These are phyloP conservation scores for Cardamine resedifolia DNA, from an alignment of 345 rosid genomes.

Conservation along the genomic window DNA sequence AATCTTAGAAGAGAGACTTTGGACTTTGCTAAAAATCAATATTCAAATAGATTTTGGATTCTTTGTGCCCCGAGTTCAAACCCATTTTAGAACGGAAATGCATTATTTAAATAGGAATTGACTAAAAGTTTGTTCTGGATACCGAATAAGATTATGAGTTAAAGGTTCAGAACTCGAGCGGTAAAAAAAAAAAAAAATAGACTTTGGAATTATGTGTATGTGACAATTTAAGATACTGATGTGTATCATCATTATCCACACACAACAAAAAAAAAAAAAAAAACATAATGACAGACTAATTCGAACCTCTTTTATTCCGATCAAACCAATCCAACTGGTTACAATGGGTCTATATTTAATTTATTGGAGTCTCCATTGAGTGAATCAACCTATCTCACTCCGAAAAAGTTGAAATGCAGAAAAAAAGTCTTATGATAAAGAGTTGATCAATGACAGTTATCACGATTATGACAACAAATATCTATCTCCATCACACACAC, in stretches of 20 bases:
- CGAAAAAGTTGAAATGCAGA: neutral
- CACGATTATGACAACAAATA: neutral
- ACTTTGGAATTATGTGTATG: no score
- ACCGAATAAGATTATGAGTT: no score
- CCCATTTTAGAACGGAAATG: no score
- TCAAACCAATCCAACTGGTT: neutral
- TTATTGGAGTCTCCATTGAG: neutral
- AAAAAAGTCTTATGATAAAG: neutral
- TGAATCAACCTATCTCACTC: neutral
- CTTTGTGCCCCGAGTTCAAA: no score
- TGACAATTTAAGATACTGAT: neutral
- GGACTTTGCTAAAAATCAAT: no score
- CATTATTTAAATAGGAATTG: no score
- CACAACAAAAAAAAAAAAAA: no score
- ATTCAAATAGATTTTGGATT: no score
- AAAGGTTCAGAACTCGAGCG: no score
- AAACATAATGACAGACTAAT: neutral
- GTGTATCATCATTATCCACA: neutral
- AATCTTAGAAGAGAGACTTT: no score
- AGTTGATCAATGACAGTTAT: constrained; percentile 1
- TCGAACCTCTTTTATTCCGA: neutral
- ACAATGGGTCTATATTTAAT: neutral
- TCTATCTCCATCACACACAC: neutral
- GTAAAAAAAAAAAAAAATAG: no score
- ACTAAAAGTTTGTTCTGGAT: no score